Evolutionary conservation across 352 stramenopile genomes (phyloP).

Genomic region (Phytophthora citrophthora): DNA sequence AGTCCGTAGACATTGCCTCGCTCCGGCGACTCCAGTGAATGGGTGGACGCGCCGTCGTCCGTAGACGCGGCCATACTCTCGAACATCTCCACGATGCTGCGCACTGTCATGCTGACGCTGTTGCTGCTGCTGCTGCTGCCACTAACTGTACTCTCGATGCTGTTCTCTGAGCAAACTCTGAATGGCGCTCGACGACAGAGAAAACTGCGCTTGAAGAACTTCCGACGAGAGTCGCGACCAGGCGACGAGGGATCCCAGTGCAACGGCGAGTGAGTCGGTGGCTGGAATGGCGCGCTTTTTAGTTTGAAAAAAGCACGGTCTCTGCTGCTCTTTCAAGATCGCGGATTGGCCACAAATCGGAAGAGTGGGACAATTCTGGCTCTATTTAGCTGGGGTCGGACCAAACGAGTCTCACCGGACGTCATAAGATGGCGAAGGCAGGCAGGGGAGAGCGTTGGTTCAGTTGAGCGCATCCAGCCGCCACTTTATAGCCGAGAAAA

Average conservation of each 20-base stretch:
- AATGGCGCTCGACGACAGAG: conserved; percentile 20
- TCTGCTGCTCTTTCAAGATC: neutral
- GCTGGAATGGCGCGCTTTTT: conserved; percentile 32
- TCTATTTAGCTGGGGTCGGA: conserved; percentile 11
- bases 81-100: conserved; percentile 44
- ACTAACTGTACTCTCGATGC: conserved; percentile 8
- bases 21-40: conserved; percentile 16
- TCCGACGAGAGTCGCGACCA: conserved; percentile 18
- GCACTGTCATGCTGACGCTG: conserved; percentile 38
- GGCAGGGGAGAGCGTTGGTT: neutral
- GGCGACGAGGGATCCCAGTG: conserved; percentile 18
- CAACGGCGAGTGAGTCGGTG: conserved; percentile 22
- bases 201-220: conserved; percentile 37
- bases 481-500: conserved; percentile 17
- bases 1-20: conserved; percentile 31
- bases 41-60: neutral
- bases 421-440: conserved; percentile 9
- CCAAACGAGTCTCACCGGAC: conserved; percentile 11
- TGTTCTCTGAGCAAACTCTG: conserved; percentile 18
- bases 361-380: conserved; percentile 22
- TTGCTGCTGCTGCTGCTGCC: conserved; percentile 1
- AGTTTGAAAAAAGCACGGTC: conserved; percentile 14
- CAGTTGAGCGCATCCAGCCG: too few species aligned
- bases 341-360: conserved; percentile 27
- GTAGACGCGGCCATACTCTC: conserved; percentile 32